These are phyloP conservation scores for Delitschia confertaspora DNA, from an alignment of 495 filamentous ascomycete genomes.

Conservation along the genomic window DNA sequence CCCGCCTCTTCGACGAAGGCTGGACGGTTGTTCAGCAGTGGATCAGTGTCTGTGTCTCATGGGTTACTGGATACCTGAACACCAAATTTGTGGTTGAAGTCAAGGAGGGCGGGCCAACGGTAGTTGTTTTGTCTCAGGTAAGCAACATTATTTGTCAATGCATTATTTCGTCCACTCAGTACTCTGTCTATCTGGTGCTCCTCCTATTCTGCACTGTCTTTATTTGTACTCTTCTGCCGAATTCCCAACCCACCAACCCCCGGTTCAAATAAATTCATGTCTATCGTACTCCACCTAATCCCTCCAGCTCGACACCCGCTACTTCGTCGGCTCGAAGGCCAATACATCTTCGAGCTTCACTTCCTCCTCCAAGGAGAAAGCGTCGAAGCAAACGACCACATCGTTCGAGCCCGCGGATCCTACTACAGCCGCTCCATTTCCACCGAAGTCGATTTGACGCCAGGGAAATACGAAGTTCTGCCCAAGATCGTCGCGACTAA, in stretches of 20 bases:
- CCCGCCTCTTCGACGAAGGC: conserved; percentile 70
- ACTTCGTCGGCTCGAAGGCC: conserved; percentile 79
- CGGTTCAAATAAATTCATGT: too few species aligned
- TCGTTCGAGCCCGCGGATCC: conserved; percentile 65
- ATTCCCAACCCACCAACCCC: too few species aligned
- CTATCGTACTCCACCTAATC: neutral
- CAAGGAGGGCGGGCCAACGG: conserved; percentile 55
- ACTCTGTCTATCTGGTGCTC: too few species aligned
- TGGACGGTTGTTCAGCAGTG: conserved; percentile 80
- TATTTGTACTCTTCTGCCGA: too few species aligned
- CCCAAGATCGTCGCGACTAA: conserved; percentile 62
- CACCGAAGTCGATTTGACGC: conserved; percentile 72
- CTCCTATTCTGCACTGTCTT: too few species aligned
- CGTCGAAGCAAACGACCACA: conserved; percentile 62
- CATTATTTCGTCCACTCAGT: neutral
- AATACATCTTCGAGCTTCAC: conserved; percentile 67
- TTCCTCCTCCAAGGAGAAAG: conserved; percentile 70
- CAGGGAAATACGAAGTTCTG: conserved; percentile 68
- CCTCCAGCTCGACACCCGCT: conserved; percentile 61
- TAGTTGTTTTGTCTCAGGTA: conserved; percentile 67
- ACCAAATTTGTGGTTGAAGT: conserved; percentile 73
- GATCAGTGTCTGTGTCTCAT: conserved; percentile 75
- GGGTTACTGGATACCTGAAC: conserved; percentile 74
- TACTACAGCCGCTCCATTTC: conserved; percentile 62
- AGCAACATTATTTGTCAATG: neutral